Evolutionary conservation across 2,329 filamentous ascomycete species (phyloP).

Genomic region (Colletotrichum euphorbiae): DNA sequence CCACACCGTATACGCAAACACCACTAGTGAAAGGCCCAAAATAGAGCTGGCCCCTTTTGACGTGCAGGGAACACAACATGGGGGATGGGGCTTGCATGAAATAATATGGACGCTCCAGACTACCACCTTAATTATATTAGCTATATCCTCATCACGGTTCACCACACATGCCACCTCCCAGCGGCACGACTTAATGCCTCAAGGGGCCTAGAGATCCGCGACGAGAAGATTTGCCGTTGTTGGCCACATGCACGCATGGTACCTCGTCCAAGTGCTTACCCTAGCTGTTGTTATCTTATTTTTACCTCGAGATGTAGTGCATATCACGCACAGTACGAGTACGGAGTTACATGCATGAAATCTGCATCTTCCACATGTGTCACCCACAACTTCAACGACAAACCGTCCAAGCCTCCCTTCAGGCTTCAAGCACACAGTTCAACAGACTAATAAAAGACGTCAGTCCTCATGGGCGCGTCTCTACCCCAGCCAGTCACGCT

Average conservation of each 20-base stretch:
- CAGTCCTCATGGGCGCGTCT: conserved; percentile 30
- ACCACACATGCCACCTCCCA: not conserved
- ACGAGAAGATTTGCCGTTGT: conserved; percentile 9
- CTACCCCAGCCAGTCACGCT: conserved; percentile 24
- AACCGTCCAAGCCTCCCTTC: not conserved
- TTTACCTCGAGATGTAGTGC: conserved; percentile 26
- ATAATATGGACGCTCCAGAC: not conserved
- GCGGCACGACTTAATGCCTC: not conserved
- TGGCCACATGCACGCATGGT: not conserved
- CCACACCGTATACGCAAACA: not conserved
- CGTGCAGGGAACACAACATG: conserved; percentile 14
- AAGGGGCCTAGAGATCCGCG: not conserved
- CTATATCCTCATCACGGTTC: conserved; percentile 22
- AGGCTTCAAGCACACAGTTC: conserved; percentile 15
- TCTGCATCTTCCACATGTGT: conserved; percentile 30
- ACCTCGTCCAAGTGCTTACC: conserved; percentile 32
- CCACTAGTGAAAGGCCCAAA: not conserved
- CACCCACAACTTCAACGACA: conserved; percentile 17
- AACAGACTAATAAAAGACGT: conserved; percentile 18
- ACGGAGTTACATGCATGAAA: conserved; percentile 37
- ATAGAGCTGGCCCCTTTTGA: conserved; percentile 14
- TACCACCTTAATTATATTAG: no score
- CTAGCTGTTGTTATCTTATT: conserved; percentile 11
- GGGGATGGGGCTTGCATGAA: not conserved
- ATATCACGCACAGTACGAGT: conserved; percentile 23